phyloP scores from a whole-genome alignment of 2,329 filamentous ascomycete species.

The Talaromyces rugulosus region DNA sequence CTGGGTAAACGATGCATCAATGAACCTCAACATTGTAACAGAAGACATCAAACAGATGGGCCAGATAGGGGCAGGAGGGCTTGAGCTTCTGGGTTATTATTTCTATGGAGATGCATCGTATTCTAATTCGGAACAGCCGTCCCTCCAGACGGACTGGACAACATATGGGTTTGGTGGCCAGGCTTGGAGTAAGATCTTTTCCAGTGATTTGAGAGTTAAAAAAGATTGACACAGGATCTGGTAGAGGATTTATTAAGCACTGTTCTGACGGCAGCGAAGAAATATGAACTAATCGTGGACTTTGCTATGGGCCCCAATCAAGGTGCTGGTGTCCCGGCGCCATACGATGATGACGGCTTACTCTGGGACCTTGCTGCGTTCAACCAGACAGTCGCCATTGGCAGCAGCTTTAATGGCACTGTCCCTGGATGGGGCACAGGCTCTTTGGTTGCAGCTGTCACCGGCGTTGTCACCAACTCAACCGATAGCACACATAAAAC shows the following conservation, averaged over 20 bases:
- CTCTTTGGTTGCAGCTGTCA: slow-evolving; percentile 18
- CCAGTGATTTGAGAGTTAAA: neutral
- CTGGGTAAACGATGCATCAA: slow-evolving; percentile 38
- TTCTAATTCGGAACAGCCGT: neutral
- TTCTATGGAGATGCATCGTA: slow-evolving; percentile 27
- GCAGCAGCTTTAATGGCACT: slow-evolving; percentile 23
- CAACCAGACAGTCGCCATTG: slow-evolving; percentile 9
- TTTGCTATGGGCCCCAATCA: slow-evolving; percentile 46
- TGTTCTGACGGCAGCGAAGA: slow-evolving; percentile 25
- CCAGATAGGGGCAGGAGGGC: slow-evolving; percentile 32
- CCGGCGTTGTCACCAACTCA: slow-evolving; percentile 13
- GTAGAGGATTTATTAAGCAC: slow-evolving; percentile 9
- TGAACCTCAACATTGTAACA: slow-evolving; percentile 24
- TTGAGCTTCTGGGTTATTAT: slow-evolving; percentile 39
- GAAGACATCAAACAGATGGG: slow-evolving; percentile 29
- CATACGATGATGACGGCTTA: slow-evolving; percentile 26
- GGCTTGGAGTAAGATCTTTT: slow-evolving; percentile 20
- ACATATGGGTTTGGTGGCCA: slow-evolving; percentile 38
- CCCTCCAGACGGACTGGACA: slow-evolving; percentile 29
- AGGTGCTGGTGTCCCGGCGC: slow-evolving; percentile 44
- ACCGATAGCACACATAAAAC: neutral
- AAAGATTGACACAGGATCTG: neutral
- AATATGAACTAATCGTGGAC: slow-evolving; percentile 41
- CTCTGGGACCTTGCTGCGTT: neutral
- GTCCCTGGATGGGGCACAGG: slow-evolving; percentile 36